phyloP scores from a whole-genome alignment of 2,329 filamentous ascomycete species.

The Monosporascus sp. region DNA sequence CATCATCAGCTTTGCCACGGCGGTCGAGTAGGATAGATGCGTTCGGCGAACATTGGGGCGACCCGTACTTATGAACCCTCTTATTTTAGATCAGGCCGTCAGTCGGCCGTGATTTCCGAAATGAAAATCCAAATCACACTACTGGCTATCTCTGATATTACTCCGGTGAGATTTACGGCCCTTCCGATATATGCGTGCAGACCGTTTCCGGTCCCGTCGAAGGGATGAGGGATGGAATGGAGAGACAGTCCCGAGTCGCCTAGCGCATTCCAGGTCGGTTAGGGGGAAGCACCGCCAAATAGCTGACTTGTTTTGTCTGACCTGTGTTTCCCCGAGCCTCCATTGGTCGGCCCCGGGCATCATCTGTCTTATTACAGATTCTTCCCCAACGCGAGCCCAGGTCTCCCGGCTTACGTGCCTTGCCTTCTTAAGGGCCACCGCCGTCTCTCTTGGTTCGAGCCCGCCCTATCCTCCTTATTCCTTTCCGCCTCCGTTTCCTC shows the following conservation, averaged over 20 bases:
- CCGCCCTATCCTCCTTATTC: too few species aligned
- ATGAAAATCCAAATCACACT: constrained; percentile 20
- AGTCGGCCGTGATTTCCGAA: constrained; percentile 14
- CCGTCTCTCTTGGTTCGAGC: background rate
- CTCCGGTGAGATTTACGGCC: constrained; percentile 9
- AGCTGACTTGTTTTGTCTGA: constrained; percentile 19
- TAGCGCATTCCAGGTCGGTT: constrained; percentile 23
- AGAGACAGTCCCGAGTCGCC: constrained; percentile 5
- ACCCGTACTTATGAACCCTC: constrained; percentile 24
- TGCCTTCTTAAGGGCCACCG: constrained; percentile 15
- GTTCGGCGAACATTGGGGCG: constrained; percentile 12
- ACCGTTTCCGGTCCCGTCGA: constrained; percentile 1
- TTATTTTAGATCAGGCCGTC: constrained; percentile 10
- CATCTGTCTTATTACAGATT: constrained; percentile 28
- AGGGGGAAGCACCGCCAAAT: constrained; percentile 6
- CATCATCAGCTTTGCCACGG: constrained; percentile 10
- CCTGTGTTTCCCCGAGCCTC: constrained; percentile 5
- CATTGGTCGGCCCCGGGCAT: constrained; percentile 20
- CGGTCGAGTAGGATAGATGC: constrained; percentile 11
- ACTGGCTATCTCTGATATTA: constrained; percentile 3
- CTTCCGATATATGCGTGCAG: constrained; percentile 9
- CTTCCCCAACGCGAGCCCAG: constrained; percentile 11
- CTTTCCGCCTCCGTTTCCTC: too few species aligned
- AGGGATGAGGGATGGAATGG: constrained; percentile 8
- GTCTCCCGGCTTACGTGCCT: background rate